phyloP scores from a whole-genome alignment of 2,329 filamentous ascomycete genomes.

The Diaporthe helianthi region DNA sequence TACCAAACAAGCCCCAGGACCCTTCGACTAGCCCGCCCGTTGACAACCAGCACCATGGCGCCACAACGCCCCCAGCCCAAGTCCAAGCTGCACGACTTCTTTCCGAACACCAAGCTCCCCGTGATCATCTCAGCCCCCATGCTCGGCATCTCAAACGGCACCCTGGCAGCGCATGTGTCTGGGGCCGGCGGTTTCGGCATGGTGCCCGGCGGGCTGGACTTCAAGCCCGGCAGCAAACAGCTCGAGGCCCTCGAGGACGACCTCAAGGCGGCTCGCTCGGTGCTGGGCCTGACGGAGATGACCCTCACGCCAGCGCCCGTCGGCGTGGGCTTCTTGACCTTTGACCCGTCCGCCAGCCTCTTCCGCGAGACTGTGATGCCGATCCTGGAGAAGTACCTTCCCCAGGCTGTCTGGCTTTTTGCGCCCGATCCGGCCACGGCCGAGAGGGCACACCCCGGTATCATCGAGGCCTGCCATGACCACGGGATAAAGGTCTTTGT shows the following conservation, averaged over 20 bases:
- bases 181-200: slow-evolving; percentile 50
- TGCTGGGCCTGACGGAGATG: slow-evolving; percentile 40
- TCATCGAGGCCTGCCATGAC: slow-evolving; percentile 47
- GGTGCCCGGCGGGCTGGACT: slow-evolving; percentile 44
- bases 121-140: slow-evolving; percentile 52
- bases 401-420: slow-evolving; percentile 72
- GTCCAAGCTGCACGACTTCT: slow-evolving; percentile 40
- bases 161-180: slow-evolving; percentile 48
- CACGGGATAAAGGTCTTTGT: slow-evolving; percentile 59
- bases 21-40: neutral
- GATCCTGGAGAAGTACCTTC: slow-evolving; percentile 58
- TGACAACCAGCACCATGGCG: slow-evolving; percentile 23
- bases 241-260: slow-evolving; percentile 43
- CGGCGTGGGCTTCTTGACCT: slow-evolving; percentile 69
- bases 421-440: slow-evolving; percentile 56
- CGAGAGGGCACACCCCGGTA: slow-evolving; percentile 40
- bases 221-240: slow-evolving; percentile 41
- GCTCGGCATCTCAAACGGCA: slow-evolving; percentile 47
- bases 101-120: slow-evolving; percentile 47
- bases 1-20: neutral
- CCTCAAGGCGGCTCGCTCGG: slow-evolving; percentile 40
- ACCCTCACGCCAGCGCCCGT: slow-evolving; percentile 51
- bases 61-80: slow-evolving; percentile 24
- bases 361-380: slow-evolving; percentile 55
- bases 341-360: slow-evolving; percentile 48